These are phyloP conservation scores for Penstemon barbatus DNA, from an alignment of 257 asterid species.

Conservation along the genomic window DNA sequence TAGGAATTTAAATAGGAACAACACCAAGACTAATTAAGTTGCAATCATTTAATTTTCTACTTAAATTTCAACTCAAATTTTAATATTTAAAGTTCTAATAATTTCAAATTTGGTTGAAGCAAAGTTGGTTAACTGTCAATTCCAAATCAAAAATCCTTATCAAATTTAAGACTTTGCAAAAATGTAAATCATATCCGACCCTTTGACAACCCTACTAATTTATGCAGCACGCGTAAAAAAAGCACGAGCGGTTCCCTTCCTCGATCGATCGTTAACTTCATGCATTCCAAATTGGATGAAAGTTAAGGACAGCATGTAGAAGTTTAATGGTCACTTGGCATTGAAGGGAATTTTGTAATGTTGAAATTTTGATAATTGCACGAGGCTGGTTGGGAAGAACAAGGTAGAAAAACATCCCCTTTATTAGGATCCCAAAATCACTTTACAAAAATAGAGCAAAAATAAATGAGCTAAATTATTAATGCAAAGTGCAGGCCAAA, in stretches of 20 bases:
- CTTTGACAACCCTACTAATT: too few species aligned
- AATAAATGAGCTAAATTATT: slow-evolving; percentile 20
- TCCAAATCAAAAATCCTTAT: too few species aligned
- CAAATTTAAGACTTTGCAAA: too few species aligned
- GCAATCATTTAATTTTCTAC: too few species aligned
- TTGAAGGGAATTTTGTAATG: slow-evolving; percentile 30
- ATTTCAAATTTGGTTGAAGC: too few species aligned
- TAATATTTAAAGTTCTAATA: too few species aligned
- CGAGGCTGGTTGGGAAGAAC: slow-evolving; percentile 44
- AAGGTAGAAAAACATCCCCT: slow-evolving; percentile 31
- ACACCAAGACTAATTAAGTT: too few species aligned
- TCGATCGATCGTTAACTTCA: neutral
- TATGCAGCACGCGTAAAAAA: neutral
- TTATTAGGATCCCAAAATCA: slow-evolving; percentile 29
- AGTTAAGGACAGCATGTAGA: slow-evolving; percentile 15
- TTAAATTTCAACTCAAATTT: too few species aligned
- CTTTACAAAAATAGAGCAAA: slow-evolving; percentile 31
- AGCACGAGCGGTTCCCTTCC: neutral
- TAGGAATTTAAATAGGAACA: too few species aligned
- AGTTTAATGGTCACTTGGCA: slow-evolving; percentile 28
- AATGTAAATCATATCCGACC: too few species aligned
- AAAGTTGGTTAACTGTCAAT: too few species aligned
- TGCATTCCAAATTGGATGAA: slow-evolving; percentile 13
- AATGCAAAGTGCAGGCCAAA: slow-evolving; percentile 30
- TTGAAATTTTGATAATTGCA: slow-evolving; percentile 25